phyloP scores from a whole-genome alignment of 2,329 filamentous ascomycete species.

The Zelopaecilomyces penicillatus region DNA sequence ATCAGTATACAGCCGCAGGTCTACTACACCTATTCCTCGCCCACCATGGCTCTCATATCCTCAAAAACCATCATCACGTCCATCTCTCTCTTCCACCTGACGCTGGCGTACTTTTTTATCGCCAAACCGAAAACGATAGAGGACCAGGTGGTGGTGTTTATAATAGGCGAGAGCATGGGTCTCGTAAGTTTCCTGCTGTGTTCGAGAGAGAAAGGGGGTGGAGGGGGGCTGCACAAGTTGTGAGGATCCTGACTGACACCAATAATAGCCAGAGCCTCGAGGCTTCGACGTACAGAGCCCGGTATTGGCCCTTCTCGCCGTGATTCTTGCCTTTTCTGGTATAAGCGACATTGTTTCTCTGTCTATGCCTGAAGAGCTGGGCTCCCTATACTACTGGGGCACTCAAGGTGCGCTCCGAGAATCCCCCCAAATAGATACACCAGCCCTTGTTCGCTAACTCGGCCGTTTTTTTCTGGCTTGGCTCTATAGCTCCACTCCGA shows the following conservation, averaged over 20 bases:
- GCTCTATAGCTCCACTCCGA: conserved; percentile 49
- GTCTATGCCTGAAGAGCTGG: conserved; percentile 59
- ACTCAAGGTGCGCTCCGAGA: conserved; percentile 52
- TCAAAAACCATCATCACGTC: conserved; percentile 72
- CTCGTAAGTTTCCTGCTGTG: conserved; percentile 46
- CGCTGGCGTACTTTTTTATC: conserved; percentile 76
- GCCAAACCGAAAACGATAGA: conserved; percentile 63
- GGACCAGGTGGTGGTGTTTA: conserved; percentile 70
- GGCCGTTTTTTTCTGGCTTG: too few relatives aligned
- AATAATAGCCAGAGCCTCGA: conserved; percentile 50
- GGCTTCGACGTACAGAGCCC: conserved; percentile 61
- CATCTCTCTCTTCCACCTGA: conserved; percentile 76
- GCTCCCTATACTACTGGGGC: conserved; percentile 55
- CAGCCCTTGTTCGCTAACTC: conserved; percentile 14
- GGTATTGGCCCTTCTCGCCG: conserved; percentile 65
- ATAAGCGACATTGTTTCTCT: conserved; percentile 58
- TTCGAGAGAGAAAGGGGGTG: not conserved
- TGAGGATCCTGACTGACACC: too few relatives aligned
- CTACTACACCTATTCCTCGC: conserved; percentile 2
- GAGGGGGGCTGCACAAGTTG: too few relatives aligned
- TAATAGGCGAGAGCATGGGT: conserved; percentile 76
- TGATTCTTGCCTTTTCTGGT: conserved; percentile 54
- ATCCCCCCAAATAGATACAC: conserved; percentile 26
- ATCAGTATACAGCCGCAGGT: too few relatives aligned
- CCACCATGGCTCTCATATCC: conserved; percentile 70